These are phyloP conservation scores for Cystobasidium tubakii DNA, from an alignment of 768 basidiomycete genomes.

Conservation along the genomic window DNA sequence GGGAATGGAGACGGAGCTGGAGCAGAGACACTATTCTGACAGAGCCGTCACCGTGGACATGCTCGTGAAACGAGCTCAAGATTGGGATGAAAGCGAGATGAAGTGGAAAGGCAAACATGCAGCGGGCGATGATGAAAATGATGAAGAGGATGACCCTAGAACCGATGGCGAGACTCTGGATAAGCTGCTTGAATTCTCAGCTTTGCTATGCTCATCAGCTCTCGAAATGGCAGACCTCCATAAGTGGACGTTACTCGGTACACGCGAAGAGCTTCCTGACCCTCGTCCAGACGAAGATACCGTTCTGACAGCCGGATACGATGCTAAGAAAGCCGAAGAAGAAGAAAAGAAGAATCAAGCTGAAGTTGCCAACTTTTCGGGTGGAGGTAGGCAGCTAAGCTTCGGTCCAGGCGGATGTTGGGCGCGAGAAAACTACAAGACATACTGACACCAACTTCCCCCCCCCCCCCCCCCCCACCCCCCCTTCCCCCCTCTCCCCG, in stretches of 20 bases:
- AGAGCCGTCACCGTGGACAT: not conserved
- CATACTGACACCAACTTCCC: too few relatives aligned
- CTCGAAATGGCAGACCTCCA: not conserved
- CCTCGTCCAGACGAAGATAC: not conserved
- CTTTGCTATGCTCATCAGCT: not conserved
- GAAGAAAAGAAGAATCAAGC: conserved; percentile 15
- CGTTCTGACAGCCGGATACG: not conserved
- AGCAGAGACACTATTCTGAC: not conserved
- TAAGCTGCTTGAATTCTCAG: not conserved
- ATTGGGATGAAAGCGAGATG: conserved; percentile 1
- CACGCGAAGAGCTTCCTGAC: not conserved
- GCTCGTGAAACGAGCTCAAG: conserved; percentile 3
- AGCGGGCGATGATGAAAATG: not conserved
- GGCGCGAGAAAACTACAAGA: too few relatives aligned
- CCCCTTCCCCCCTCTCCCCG: too few relatives aligned
- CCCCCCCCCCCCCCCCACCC: too few relatives aligned
- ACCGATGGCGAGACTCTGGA: not conserved
- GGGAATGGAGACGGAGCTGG: conserved; percentile 9
- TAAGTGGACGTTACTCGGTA: not conserved
- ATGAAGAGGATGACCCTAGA: not conserved
- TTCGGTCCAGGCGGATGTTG: not conserved
- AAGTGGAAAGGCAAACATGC: not conserved
- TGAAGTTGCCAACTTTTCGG: conserved; percentile 1
- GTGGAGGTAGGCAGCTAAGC: not conserved
- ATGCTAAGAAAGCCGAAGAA: not conserved